Evolutionary conservation across 164 flowering plant genomes (phyloP).

Genomic region (Tinospora cordifolia): DNA sequence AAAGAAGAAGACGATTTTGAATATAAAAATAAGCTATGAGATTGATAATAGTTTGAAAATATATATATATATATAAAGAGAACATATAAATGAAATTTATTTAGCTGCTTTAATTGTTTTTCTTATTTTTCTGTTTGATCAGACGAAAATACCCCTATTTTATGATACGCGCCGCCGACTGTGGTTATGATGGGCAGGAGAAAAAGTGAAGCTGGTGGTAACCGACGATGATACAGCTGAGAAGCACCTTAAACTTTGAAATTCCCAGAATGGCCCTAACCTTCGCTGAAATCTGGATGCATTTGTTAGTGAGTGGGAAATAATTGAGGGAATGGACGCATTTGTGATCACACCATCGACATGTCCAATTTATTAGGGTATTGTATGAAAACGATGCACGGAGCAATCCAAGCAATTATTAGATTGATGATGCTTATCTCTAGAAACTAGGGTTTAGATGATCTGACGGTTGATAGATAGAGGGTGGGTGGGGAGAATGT

Average conservation of each 20-base stretch:
- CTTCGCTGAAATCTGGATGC: not conserved
- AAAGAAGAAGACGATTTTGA: no score
- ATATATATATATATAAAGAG: no score
- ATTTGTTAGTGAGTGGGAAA: no score
- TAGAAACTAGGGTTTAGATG: not conserved
- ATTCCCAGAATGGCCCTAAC: not conserved
- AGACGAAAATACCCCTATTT: not conserved
- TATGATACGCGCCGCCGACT: not conserved
- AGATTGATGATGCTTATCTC: not conserved
- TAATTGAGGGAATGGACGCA: not conserved
- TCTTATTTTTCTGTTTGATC: not conserved
- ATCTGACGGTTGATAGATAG: not conserved
- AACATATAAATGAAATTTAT: no score
- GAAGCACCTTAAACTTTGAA: not conserved
- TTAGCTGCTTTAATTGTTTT: no score
- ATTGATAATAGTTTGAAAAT: no score
- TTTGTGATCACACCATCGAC: not conserved
- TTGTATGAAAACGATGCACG: not conserved
- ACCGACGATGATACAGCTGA: not conserved
- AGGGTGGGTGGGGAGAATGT: not conserved
- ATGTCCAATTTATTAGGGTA: not conserved
- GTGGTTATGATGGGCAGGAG: not conserved
- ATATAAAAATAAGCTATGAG: no score
- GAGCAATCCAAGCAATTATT: not conserved
- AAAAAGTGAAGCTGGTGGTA: not conserved